phyloP scores from a whole-genome alignment of 164 flowering plant genomes.

The Stephania cephalantha region DNA sequence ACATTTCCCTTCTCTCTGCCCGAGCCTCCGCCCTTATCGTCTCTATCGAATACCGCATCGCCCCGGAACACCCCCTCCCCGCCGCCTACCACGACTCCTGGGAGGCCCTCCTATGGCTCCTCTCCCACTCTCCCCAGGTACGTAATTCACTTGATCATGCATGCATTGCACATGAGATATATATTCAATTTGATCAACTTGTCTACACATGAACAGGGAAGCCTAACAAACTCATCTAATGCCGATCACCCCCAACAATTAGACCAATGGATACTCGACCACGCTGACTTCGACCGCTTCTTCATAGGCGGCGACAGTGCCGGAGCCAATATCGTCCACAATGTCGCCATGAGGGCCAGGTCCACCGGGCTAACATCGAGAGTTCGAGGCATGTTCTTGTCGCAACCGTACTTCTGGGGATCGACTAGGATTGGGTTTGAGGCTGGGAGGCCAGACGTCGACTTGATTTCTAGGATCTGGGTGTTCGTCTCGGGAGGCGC shows the following conservation, averaged over 20 bases:
- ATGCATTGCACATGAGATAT: no score
- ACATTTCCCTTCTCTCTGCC: slow-evolving; percentile 25
- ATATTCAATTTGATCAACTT: no score
- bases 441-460: background rate
- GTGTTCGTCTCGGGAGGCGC: background rate
- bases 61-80: slow-evolving; percentile 50
- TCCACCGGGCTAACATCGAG: background rate
- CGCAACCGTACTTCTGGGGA: slow-evolving; percentile 27
- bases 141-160: no score
- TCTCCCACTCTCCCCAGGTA: slow-evolving; percentile 19
- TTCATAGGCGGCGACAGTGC: slow-evolving; percentile 60
- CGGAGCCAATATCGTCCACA: slow-evolving; percentile 49
- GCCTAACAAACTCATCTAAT: no score
- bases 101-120: slow-evolving; percentile 49
- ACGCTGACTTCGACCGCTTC: slow-evolving; percentile 36
- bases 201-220: no score
- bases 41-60: slow-evolving; percentile 51
- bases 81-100: slow-evolving; percentile 49
- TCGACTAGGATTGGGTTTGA: slow-evolving; percentile 19
- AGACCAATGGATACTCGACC: slow-evolving; percentile 29
- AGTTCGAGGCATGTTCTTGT: slow-evolving; percentile 12
- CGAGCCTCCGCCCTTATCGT: slow-evolving; percentile 27
- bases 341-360: slow-evolving; percentile 14
- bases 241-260: no score
- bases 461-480: slow-evolving; percentile 6